Percentiles rank a stretch among this genome's conserved stretches.
Conservation (phyloP, 2,329 filamentous ascomycete species). For the Simplicillium aogashimaense region DNA sequence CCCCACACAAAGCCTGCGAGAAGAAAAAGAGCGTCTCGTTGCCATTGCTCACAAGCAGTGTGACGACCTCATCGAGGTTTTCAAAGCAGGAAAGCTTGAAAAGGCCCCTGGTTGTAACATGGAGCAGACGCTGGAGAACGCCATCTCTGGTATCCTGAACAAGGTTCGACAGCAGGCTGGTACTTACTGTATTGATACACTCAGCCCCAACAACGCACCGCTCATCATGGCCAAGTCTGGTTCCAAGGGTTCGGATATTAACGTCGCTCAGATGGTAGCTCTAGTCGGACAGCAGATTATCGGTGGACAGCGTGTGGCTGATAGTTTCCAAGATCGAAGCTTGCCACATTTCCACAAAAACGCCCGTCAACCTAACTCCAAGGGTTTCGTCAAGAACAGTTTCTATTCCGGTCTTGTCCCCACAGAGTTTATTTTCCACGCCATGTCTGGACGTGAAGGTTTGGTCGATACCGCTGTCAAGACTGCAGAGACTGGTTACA, state of each 20-base stretch:
- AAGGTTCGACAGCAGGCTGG: conserved; percentile 87
- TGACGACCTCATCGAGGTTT: conserved; percentile 73
- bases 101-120: conserved; percentile 85
- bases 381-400: conserved; percentile 94
- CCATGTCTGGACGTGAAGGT: conserved; percentile 96
- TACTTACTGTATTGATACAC: conserved; percentile 77
- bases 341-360: conserved; percentile 94
- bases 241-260: conserved; percentile 94
- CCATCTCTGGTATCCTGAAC: conserved; percentile 83
- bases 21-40: conserved; percentile 68
- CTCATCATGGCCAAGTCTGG: conserved; percentile 96
- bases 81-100: conserved; percentile 69
- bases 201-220: conserved; percentile 86
- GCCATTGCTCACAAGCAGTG: conserved; percentile 69
- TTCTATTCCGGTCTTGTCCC: conserved; percentile 90
- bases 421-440: conserved; percentile 95
- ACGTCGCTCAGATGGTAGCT: conserved; percentile 98
- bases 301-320: conserved; percentile 78
- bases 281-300: conserved; percentile 98
- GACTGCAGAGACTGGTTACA: conserved; percentile 97
- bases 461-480: conserved; percentile 98
- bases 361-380: conserved; percentile 81
- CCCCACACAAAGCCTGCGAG: conserved; percentile 60
- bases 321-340: conserved; percentile 93
- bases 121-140: conserved; percentile 84